These are phyloP conservation scores for Boletus bicolor DNA, from an alignment of 768 basidiomycete species.

Conservation along the genomic window DNA sequence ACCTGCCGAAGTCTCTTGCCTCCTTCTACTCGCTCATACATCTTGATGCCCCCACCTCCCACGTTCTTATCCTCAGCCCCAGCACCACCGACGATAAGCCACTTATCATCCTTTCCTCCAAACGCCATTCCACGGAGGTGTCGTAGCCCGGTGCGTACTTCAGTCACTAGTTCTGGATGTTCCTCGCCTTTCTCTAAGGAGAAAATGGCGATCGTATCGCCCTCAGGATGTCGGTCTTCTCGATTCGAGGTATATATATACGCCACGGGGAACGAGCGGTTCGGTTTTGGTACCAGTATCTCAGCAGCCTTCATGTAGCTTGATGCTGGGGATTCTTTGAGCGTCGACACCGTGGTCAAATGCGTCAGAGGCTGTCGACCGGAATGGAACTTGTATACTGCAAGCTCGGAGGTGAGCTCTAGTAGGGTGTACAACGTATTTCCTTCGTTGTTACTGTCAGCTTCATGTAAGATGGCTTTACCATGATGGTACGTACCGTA, in stretches of 20 bases:
- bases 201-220: constrained; percentile 74
- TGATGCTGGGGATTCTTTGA: constrained; percentile 44
- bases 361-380: constrained; percentile 39
- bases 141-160: constrained; percentile 65
- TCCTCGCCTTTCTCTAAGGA: constrained; percentile 44
- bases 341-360: constrained; percentile 42
- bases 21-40: constrained; percentile 63
- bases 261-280: constrained; percentile 47
- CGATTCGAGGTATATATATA: constrained; percentile 76
- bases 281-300: constrained; percentile 57
- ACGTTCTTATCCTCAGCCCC: constrained; percentile 45
- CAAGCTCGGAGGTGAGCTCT: constrained; percentile 60
- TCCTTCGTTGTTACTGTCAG: constrained; percentile 37
- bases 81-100: constrained; percentile 62
- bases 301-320: constrained; percentile 65
- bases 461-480: neutral
- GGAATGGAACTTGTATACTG: constrained; percentile 51
- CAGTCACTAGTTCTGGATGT: constrained; percentile 49
- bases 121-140: constrained; percentile 71
- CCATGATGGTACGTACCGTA: constrained; percentile 43
- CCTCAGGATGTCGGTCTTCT: constrained; percentile 63
- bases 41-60: constrained; percentile 66
- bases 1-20: constrained; percentile 54
- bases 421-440: constrained; percentile 62
- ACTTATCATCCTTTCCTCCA: constrained; percentile 58